Evolutionary conservation across 2,329 filamentous ascomycete genomes (phyloP), one percentile per base, ranked within the genome.

Genomic region (Aspergillus sp.): DNA sequence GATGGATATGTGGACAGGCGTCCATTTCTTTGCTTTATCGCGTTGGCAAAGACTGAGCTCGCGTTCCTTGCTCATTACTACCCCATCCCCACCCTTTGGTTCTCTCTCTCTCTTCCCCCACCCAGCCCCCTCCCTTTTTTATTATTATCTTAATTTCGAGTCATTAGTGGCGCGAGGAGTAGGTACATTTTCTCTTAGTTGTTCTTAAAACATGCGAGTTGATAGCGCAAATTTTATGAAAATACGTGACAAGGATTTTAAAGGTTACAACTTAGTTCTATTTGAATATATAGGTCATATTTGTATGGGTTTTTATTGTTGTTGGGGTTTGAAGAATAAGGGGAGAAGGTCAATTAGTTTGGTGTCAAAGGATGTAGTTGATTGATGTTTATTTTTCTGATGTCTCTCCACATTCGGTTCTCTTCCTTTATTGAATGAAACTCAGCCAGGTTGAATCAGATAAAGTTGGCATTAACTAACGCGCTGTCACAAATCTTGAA

Each of bases 111-210:
- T 30, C 5, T 37, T 37, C 12, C 13, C 34, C 4, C 34, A 5
- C 34, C 34, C 12, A 5, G 2, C 13, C 3, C 12, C 12, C 12
- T 7, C 22, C 5, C 12, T 39, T 46, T 58, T 41, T 45, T 50
- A 30, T 30, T 30, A 30, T 11, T 9, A 61, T 60, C 59, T 58
- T 65, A 60, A 48, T 54, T 47, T 63, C 37, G 42, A 60, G 58
- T 60, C 52, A 55, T 50, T 56, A 54, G 61, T 50, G 62, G 62
- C 61, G 62, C 48, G 62, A 60, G 61, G 62, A 61, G 61, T 63
- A 63, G 54, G 59, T 54, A 54, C 44, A 54, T 54, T 60, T 58
- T 59, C 20, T 47, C 57, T 56, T 54, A 63, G 59, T 56, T 39
- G 40, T 58, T 20, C 47, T 58, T 37, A 52, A 30, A 54, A 54